These are phyloP conservation scores for Blastomyces emzantsi DNA, from an alignment of 2,329 filamentous ascomycete species.

Conservation along the genomic window DNA sequence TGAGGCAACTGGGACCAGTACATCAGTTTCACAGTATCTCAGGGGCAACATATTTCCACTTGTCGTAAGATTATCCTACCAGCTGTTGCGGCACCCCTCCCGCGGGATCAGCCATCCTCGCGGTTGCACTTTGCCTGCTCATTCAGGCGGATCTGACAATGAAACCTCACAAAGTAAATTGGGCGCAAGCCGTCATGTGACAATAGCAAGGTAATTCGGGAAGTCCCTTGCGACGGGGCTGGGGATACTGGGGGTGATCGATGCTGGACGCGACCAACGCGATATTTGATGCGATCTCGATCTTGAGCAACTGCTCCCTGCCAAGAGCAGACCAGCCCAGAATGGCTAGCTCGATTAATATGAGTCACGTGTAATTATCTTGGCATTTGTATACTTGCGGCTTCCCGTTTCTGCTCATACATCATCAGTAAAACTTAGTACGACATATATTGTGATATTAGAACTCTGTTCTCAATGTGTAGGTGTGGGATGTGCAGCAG, in stretches of 20 bases:
- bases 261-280: conserved; percentile 4
- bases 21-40: conserved; percentile 12
- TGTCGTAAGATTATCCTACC: conserved; percentile 23
- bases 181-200: not conserved
- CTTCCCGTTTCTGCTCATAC: too few species aligned
- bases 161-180: not conserved
- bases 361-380: not conserved
- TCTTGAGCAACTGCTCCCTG: not conserved
- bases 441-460: not conserved
- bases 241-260: not conserved
- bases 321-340: not conserved
- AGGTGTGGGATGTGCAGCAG: not conserved
- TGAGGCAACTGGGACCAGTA: conserved; percentile 58
- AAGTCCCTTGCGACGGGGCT: not conserved
- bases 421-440: too few species aligned
- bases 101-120: conserved; percentile 39
- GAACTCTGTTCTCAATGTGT: not conserved
- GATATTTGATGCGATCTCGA: not conserved
- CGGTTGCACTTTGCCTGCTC: conserved; percentile 15
- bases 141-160: conserved; percentile 9
- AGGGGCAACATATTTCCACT: not conserved
- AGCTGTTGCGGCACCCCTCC: conserved; percentile 39
- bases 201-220: not conserved
- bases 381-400: not conserved
- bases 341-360: not conserved